These are phyloP conservation scores for Petunia secreta DNA, from an alignment of 257 asterid species.

Conservation along the genomic window DNA sequence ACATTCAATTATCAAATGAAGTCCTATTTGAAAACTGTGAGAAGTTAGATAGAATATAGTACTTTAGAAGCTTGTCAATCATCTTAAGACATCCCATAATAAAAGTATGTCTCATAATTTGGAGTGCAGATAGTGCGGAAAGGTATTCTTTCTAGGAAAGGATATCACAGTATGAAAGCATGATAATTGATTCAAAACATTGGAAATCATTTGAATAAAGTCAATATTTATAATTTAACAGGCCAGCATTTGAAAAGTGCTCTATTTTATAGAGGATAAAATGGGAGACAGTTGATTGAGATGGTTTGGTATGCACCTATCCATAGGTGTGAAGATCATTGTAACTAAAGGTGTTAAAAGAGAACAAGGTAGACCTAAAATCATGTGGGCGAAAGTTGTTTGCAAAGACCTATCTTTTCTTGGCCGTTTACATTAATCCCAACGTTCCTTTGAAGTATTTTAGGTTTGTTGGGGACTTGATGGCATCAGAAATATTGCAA, in stretches of 20 bases:
- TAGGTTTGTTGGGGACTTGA: background rate
- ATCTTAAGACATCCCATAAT: conserved; percentile 8
- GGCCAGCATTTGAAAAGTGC: background rate
- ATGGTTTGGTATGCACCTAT: background rate
- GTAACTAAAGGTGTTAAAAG: background rate
- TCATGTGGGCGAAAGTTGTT: background rate
- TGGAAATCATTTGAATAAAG: background rate
- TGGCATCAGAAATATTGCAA: background rate
- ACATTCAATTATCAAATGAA: background rate
- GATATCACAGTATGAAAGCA: background rate
- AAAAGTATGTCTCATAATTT: background rate
- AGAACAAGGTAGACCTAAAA: background rate
- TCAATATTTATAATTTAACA: background rate
- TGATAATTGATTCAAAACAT: background rate
- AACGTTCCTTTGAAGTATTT: background rate
- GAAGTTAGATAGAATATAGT: background rate
- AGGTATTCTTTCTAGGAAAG: background rate
- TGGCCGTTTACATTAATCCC: background rate
- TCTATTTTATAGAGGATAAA: background rate
- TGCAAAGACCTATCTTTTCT: background rate
- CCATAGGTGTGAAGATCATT: background rate
- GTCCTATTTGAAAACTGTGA: background rate
- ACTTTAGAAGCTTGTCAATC: background rate
- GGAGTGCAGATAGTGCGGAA: background rate
- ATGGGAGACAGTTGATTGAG: background rate